Base-by-base conservation (phyloP, 371 early-diverging fungal species). In the Actinomucor elegans region DNA sequence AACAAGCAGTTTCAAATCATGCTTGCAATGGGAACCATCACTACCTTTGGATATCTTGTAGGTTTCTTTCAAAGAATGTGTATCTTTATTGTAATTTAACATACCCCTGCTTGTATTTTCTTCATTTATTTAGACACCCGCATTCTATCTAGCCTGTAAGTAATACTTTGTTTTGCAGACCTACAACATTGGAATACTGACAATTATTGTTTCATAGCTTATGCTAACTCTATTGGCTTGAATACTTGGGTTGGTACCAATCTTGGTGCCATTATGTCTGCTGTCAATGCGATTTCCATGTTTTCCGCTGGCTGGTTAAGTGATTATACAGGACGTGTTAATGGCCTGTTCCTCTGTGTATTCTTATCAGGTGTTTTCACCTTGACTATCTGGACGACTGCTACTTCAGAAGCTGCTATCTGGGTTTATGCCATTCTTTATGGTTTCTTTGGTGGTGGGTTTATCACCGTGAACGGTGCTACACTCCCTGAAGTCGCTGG, bases 361-460 rank as follows among this genome's bases (percentile, higher is more conserved):
- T 48, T 61, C n/a, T 62, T 83, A 5, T 51, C 83, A 1, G 73
- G 83, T 14, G 38, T 77, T 12, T 58, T 26, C 47, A 67, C 55
- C 44, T 57, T 64, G 48, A 65, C 32, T 36, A 69, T 69, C 12
- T 80, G 67, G 71, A 65, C 46, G 36, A 75, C 57, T 46, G 84
- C 64, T 35, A 65, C 28, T 40, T 71, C 31, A 48, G 64, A 47
- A 52, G 77, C 71, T 21, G 34, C 68, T 17, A 54, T 75, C n/a
- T 63, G 66, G 69, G 57, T 67, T 2, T 73, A 67, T 61, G 67
- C 59, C 18, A 54, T 67, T 9, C 42, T 79, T 3, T 84, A 73
- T 33, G 84, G 83, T 4, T 66, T 75, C 46, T 80, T 78, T 43
- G 80, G 80, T n/a, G 80, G 84, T 5, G 80, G 81, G 9, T 84